phyloP scores from a whole-genome alignment of 1,284 basidiomycete genomes.

The Malassezia arunalokei region DNA sequence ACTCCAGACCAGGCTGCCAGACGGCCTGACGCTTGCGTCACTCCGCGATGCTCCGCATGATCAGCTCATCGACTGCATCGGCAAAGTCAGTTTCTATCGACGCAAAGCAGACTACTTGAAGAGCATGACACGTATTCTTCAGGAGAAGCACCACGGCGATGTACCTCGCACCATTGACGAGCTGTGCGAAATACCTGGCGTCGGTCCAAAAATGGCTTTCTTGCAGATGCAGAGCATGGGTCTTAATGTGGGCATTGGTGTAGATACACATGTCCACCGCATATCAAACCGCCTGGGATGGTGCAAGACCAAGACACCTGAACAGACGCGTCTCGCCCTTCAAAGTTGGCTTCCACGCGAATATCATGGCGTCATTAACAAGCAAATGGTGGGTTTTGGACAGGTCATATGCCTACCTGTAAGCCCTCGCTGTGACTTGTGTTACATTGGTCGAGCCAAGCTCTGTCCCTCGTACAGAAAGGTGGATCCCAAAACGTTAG shows the following conservation, averaged over 20 bases:
- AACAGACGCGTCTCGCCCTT: conserved; percentile 56
- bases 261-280: conserved; percentile 88
- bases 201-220: conserved; percentile 47
- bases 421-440: conserved; percentile 63
- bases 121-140: conserved; percentile 22
- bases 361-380: conserved; percentile 32
- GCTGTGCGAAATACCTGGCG: conserved; percentile 35
- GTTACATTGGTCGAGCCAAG: conserved; percentile 19
- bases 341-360: conserved; percentile 37
- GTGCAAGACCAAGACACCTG: conserved; percentile 78
- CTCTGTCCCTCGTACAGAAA: conserved; percentile 31
- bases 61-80: conserved; percentile 61
- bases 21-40: conserved; percentile 63
- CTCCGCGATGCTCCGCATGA: conserved; percentile 58
- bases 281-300: conserved; percentile 85
- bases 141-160: conserved; percentile 25
- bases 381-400: conserved; percentile 42
- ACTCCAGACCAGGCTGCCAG: conserved; percentile 62
- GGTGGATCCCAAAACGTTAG: conserved; percentile 22
- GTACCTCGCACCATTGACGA: conserved; percentile 34
- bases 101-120: conserved; percentile 57
- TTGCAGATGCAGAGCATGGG: conserved; percentile 66
- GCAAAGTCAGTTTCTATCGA: conserved; percentile 85
- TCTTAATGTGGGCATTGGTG: conserved; percentile 85
- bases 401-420: conserved; percentile 78